Evolutionary conservation across 1,284 basidiomycete species (phyloP).

Genomic region (Cerioporus squamosus): DNA sequence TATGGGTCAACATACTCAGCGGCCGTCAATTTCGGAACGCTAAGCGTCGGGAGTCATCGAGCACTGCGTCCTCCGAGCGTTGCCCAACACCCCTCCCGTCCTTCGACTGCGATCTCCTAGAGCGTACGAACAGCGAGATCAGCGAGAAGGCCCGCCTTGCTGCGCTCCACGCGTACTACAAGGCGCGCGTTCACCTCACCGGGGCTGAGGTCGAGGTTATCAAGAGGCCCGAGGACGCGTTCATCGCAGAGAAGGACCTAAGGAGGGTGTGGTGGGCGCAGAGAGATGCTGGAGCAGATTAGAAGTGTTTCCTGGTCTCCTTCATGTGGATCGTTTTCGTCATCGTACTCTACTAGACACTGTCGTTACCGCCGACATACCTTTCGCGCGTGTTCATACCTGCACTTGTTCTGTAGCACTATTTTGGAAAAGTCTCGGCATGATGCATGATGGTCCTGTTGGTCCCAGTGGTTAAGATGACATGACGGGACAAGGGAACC

Average conservation of each 20-base stretch:
- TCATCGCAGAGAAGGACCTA: slow-evolving; percentile 9
- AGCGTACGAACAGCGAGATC: slow-evolving; percentile 21
- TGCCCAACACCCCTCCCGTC: slow-evolving; percentile 14
- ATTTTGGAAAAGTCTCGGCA: too few relatives aligned
- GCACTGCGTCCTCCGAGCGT: neutral
- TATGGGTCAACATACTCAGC: slow-evolving; percentile 20
- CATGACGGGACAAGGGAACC: too few relatives aligned
- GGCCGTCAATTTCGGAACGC: too few relatives aligned
- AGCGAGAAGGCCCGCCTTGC: slow-evolving; percentile 28
- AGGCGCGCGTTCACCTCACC: slow-evolving; percentile 19
- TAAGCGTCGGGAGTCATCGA: too few relatives aligned
- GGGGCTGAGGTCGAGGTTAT: slow-evolving; percentile 27
- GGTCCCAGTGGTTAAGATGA: too few relatives aligned
- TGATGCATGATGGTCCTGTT: too few relatives aligned
- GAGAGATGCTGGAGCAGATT: neutral
- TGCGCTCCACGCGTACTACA: slow-evolving; percentile 26
- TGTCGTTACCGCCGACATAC: neutral
- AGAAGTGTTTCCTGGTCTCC: neutral
- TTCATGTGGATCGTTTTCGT: too few relatives aligned
- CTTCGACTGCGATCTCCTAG: slow-evolving; percentile 21
- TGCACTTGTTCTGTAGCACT: too few relatives aligned
- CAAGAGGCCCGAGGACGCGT: slow-evolving; percentile 27
- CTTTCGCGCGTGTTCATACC: too few relatives aligned
- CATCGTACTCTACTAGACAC: neutral
- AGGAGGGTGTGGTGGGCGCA: slow-evolving; percentile 10